Evolutionary conservation across 371 early-diverging fungal genomes (phyloP).

Genomic region (Dinochytrium kinnereticum): DNA sequence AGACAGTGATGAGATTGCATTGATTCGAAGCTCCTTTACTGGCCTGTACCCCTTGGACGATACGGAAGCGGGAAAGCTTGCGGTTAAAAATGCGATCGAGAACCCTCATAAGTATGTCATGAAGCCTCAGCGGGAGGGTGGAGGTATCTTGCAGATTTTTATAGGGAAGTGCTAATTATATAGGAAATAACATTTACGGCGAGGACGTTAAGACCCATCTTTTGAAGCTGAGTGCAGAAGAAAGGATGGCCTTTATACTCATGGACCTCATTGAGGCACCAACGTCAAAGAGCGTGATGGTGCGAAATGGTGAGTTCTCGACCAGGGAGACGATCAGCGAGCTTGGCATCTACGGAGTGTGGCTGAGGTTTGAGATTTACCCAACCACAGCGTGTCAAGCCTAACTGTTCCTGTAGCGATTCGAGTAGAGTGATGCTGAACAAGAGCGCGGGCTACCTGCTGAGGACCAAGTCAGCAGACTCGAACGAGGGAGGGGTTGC

Average conservation of each 20-base stretch:
- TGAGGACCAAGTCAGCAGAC: constrained; percentile 86
- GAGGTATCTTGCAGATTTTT: constrained; percentile 59
- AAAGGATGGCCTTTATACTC: constrained; percentile 86
- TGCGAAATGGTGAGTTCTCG: constrained; percentile 80
- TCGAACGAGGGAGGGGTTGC: constrained; percentile 97
- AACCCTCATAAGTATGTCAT: constrained; percentile 77
- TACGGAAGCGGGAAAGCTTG: constrained; percentile 68
- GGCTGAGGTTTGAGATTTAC: constrained; percentile 65
- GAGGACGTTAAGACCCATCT: constrained; percentile 74
- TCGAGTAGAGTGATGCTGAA: constrained; percentile 73
- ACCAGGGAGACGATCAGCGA: constrained; percentile 85
- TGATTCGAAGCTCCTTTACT: constrained; percentile 80
- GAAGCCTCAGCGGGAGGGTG: constrained; percentile 98
- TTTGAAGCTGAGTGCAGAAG: constrained; percentile 58
- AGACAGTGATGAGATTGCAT: constrained; percentile 59
- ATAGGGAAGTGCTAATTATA: background rate
- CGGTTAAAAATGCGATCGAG: constrained; percentile 68
- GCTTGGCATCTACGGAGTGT: constrained; percentile 92
- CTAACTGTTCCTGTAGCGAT: constrained; percentile 48
- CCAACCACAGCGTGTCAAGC: background rate
- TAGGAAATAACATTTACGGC: constrained; percentile 91
- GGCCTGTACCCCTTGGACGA: constrained; percentile 89
- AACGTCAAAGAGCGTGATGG: constrained; percentile 70
- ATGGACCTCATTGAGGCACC: constrained; percentile 81
- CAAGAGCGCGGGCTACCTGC: constrained; percentile 83